Evolutionary conservation across 352 stramenopile genomes (phyloP).

Genomic region (Globisporangium heterothallicum): DNA sequence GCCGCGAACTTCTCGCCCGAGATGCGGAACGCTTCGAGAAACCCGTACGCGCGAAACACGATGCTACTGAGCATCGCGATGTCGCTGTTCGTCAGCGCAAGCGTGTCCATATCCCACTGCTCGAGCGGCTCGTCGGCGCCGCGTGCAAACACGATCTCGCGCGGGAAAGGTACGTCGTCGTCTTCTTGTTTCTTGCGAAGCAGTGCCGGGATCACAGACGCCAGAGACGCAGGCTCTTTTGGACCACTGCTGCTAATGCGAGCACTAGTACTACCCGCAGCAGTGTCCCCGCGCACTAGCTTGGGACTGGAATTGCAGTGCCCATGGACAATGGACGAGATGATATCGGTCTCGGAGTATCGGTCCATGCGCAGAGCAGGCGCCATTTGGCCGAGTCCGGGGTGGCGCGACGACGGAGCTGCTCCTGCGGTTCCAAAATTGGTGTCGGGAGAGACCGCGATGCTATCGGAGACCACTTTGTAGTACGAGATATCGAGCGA

Average conservation of each 20-base stretch:
- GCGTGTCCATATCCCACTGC: slow-evolving; percentile 46
- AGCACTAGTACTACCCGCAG: not conserved
- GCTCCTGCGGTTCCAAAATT: too few relatives aligned
- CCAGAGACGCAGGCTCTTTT: slow-evolving; percentile 8
- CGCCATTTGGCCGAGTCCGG: slow-evolving; percentile 14
- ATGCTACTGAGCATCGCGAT: slow-evolving; percentile 37
- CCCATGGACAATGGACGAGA: slow-evolving; percentile 58
- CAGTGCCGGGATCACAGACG: slow-evolving; percentile 17
- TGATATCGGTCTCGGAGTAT: slow-evolving; percentile 49
- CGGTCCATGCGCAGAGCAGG: slow-evolving; percentile 17
- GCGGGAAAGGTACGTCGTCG: slow-evolving; percentile 47
- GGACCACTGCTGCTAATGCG: not conserved
- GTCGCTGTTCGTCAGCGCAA: slow-evolving; percentile 28
- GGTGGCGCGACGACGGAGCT: not conserved
- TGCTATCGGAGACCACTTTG: slow-evolving; percentile 55
- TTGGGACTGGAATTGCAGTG: slow-evolving; percentile 26
- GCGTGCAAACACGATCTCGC: slow-evolving; percentile 43
- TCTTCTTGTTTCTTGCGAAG: slow-evolving; percentile 51
- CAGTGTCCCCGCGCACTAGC: not conserved
- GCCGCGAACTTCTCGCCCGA: slow-evolving; percentile 43
- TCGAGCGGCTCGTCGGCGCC: slow-evolving; percentile 40
- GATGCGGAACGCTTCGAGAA: slow-evolving; percentile 53
- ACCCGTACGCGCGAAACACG: slow-evolving; percentile 44
- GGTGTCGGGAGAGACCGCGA: slow-evolving; percentile 13
- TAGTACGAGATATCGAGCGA: slow-evolving; percentile 79